A percentile compares a stretch with the other conserved stretches of the same genome.
phyloP scores from a whole-genome alignment of 345 rosid genomes.

The Eucalyptus camaldulensis region DNA sequence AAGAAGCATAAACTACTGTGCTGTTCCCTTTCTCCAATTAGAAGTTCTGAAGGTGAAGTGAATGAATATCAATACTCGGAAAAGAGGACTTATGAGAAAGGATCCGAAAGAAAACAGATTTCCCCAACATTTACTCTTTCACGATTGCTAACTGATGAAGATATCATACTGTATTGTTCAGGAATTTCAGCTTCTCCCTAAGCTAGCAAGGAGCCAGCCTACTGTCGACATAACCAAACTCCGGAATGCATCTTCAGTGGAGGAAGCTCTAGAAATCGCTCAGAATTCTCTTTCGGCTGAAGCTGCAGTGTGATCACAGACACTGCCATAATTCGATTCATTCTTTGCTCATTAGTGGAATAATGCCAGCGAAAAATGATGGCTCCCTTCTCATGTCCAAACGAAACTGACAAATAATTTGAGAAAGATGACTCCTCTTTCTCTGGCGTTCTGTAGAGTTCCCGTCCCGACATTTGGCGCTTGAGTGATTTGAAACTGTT shows the following conservation, averaged over 20 bases:
- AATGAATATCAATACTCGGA: neutral
- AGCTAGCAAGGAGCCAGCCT: conserved; percentile 82
- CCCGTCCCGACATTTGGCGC: neutral
- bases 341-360: neutral
- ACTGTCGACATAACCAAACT: conserved; percentile 59
- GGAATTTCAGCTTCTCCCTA: conserved; percentile 86
- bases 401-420: neutral
- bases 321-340: neutral
- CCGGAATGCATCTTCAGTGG: conserved; percentile 70
- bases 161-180: neutral
- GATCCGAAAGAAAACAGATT: neutral
- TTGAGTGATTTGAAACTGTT: neutral
- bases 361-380: neutral
- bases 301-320: neutral
- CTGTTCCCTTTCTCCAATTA: neutral
- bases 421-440: neutral
- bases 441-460: neutral
- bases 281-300: conserved; percentile 19
- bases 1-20: neutral
- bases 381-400: neutral
- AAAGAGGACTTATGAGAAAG: neutral
- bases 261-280: conserved; percentile 76
- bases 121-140: neutral
- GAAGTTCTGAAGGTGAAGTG: neutral
- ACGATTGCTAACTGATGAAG: neutral